Percentiles rank a stretch among this genome's conserved stretches.
Conservation (phyloP, 768 basidiomycete species). For the Agaricus subrufescens region DNA sequence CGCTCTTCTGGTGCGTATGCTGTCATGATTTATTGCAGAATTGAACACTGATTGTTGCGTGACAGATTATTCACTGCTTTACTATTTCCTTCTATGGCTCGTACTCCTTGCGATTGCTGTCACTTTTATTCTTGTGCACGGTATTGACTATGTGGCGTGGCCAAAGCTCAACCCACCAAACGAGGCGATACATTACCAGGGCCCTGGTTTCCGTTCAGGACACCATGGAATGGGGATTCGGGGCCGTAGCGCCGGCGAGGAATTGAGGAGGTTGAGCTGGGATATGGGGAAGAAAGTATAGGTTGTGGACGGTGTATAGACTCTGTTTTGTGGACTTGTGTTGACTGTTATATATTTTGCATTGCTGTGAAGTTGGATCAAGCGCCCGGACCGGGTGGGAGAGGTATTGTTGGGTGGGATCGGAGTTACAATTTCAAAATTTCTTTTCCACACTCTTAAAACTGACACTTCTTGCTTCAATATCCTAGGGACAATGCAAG, state of each 20-base stretch:
- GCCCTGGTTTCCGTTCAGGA: constrained; percentile 80
- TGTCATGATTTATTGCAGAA: not conserved
- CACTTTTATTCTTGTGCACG: constrained; percentile 75
- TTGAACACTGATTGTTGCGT: not conserved
- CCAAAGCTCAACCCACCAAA: constrained; percentile 83
- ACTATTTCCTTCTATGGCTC: constrained; percentile 84
- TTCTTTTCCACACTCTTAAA: constrained; percentile 13
- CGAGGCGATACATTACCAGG: constrained; percentile 82
- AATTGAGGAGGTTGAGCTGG: constrained; percentile 75
- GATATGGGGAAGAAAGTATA: constrained; percentile 18
- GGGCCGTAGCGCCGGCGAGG: constrained; percentile 30
- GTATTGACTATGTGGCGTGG: constrained; percentile 94
- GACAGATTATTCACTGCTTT: constrained; percentile 81
- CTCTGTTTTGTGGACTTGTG: constrained; percentile 57
- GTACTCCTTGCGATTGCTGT: constrained; percentile 55
- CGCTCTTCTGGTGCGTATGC: constrained; percentile 70
- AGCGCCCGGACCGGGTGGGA: not conserved
- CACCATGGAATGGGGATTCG: constrained; percentile 71
- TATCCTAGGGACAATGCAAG: constrained; percentile 33
- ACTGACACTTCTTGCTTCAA: constrained; percentile 12
- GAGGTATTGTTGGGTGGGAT: constrained; percentile 6
- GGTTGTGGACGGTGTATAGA: too few species aligned
- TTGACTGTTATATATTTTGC: constrained; percentile 42
- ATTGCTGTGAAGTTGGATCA: not conserved
- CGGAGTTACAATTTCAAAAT: constrained; percentile 27